Conservation (phyloP, 1,284 basidiomycete genomes). For the Leccinum angustisporum region DNA sequence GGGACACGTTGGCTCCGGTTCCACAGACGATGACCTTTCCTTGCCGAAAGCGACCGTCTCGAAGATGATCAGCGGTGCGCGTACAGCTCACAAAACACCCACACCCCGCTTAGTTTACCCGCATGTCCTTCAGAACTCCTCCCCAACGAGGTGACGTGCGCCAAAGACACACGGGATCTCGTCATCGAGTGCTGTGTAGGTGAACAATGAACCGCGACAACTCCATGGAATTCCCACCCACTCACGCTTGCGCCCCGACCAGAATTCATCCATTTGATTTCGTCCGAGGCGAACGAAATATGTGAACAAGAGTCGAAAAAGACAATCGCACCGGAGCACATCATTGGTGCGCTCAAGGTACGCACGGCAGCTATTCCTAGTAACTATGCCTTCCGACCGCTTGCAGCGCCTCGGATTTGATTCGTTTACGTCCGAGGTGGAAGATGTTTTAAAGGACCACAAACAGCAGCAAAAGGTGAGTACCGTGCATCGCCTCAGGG, state of each 20-base stretch:
- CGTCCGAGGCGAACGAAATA: conserved; percentile 96
- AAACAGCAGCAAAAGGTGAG: conserved; percentile 91
- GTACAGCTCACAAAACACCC: neutral
- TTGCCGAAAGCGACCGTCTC: conserved; percentile 96
- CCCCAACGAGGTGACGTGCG: conserved; percentile 85
- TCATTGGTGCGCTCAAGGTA: conserved; percentile 89
- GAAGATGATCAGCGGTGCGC: conserved; percentile 90
- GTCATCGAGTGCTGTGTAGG: conserved; percentile 99
- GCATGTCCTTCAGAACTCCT: conserved; percentile 69
- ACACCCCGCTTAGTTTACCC: conserved; percentile 8
- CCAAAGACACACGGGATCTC: conserved; percentile 95
- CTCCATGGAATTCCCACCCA: conserved; percentile 8
- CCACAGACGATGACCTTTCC: conserved; percentile 87
- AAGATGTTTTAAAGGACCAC: conserved; percentile 91
- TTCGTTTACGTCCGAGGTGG: conserved; percentile 83
- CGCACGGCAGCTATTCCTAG: conserved; percentile 21
- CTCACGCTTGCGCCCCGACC: conserved; percentile 19
- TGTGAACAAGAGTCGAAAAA: conserved; percentile 99
- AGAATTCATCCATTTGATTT: conserved; percentile 99
- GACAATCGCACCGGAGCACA: conserved; percentile 98
- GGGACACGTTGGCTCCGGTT: conserved; percentile 58
- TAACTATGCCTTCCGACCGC: conserved; percentile 10
- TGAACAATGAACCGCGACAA: conserved; percentile 45
- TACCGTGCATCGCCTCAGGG: conserved; percentile 18
- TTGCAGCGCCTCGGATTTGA: conserved; percentile 85